A percentile compares a stretch with the other conserved stretches of the same genome.
Conservation (phyloP, 2,329 filamentous ascomycete species). For the Ascochyta rabiei region DNA sequence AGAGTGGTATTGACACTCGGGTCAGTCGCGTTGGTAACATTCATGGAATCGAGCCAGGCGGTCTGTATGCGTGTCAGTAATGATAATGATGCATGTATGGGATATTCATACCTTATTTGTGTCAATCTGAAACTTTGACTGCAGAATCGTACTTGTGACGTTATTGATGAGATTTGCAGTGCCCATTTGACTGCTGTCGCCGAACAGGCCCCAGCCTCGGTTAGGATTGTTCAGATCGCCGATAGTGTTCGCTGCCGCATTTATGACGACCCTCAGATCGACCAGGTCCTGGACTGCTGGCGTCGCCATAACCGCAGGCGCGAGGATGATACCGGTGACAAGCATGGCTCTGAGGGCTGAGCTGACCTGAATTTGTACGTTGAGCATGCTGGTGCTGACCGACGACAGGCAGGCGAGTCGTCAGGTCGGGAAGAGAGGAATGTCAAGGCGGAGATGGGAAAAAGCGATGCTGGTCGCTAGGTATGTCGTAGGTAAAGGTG, state of each 20-base stretch:
- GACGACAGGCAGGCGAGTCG: background rate
- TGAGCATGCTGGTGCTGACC: constrained; percentile 5
- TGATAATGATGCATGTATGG: background rate
- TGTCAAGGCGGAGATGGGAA: constrained; percentile 6
- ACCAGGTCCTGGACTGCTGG: constrained; percentile 39
- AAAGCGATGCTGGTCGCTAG: constrained; percentile 25
- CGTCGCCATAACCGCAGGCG: constrained; percentile 26
- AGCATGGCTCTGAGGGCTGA: constrained; percentile 29
- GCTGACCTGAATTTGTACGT: background rate
- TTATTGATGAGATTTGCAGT: constrained; percentile 44
- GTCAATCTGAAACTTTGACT: constrained; percentile 40
- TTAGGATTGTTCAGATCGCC: constrained; percentile 35
- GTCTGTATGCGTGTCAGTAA: constrained; percentile 20
- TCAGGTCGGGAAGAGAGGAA: constrained; percentile 8
- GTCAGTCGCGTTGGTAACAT: constrained; percentile 5
- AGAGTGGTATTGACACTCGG: constrained; percentile 14
- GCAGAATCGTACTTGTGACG: constrained; percentile 39
- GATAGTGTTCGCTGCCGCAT: constrained; percentile 37
- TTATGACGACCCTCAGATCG: constrained; percentile 37
- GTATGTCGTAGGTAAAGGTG: constrained; percentile 19
- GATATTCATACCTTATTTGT: constrained; percentile 32
- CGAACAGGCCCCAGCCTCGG: constrained; percentile 32
- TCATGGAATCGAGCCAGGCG: constrained; percentile 23
- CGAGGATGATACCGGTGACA: constrained; percentile 36
- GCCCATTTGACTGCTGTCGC: constrained; percentile 25